Base-by-base conservation (phyloP, 805 yeast genomes). In the Myxozyma melibiosi region DNA sequence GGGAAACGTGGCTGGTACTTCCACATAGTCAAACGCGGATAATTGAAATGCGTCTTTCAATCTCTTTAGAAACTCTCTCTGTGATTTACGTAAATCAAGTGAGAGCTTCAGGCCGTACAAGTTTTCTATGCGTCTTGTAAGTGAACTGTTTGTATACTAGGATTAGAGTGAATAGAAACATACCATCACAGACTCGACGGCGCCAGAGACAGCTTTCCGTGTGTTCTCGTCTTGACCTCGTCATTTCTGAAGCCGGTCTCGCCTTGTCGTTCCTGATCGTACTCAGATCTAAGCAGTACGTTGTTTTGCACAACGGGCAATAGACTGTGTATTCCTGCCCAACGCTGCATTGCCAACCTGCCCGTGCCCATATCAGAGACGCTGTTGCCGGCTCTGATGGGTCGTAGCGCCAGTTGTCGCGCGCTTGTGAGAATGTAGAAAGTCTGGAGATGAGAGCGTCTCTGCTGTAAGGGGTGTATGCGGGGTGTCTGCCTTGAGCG, bases 391-490 rank as follows among this genome's bases (percentile, higher is more conserved):
- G 37, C 18, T 49, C 53, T 3, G 53, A 9, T 7, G 55, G 52
- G 28, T 55, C 55, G 38, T 50, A 51, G 13, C 18, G 20, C 60
- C 60, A 56, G 20, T 9, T n/a, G 7, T 18, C 6, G 24, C 13
- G 8, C 13, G 20, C 11, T 20, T 13, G 7, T 18, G 60, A 11
- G 34, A 63, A 63, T 16, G 65, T 43, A 5, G 47, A 18, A 7
- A 63, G 45, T 6, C 66, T 55, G 8, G 38, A 16, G 6, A 63
- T 49, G 4, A 63, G 49, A 16, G 45, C 43, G 18, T 27, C 20
- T 35, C 63, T 37, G 40, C 38, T 54, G 63, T 59, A 63, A 11
- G 66, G 66, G 1, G 55, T 45, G 28, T 61, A 63, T 18, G 33
- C 40, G 16, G 50, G 30, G 16, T 20, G 18, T 25, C 25, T 35